A percentile compares a stretch with the other conserved stretches of the same genome.
Conservation (phyloP, 108 stramenopile genomes). For the Skeletonema costatum region DNA sequence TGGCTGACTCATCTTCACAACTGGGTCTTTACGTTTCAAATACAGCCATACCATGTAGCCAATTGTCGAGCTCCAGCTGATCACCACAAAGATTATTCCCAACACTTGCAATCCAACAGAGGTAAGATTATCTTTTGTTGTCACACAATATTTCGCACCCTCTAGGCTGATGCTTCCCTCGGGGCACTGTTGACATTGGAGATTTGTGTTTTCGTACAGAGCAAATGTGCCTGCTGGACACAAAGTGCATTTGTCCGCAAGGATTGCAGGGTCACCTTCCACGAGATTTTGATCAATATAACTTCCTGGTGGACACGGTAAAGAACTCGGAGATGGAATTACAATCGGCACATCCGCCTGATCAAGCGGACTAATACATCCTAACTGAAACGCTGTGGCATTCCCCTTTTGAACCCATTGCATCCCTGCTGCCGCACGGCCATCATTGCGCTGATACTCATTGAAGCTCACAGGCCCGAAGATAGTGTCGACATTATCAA, state of each 20-base stretch:
- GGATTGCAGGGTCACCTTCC: slow-evolving; percentile 8
- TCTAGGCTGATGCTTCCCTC: slow-evolving; percentile 15
- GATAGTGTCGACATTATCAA: slow-evolving; percentile 46
- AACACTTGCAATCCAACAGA: slow-evolving; percentile 21
- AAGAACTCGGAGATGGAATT: slow-evolving; percentile 30
- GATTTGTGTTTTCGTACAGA: background rate
- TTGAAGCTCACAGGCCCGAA: slow-evolving; percentile 60
- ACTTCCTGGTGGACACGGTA: slow-evolving; percentile 29
- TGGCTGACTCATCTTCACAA: slow-evolving; percentile 48
- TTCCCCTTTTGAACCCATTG: slow-evolving; percentile 47
- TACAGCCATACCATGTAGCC: slow-evolving; percentile 40
- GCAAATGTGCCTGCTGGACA: slow-evolving; percentile 45
- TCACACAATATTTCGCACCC: slow-evolving; percentile 30
- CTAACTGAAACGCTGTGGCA: slow-evolving; percentile 3
- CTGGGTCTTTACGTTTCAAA: slow-evolving; percentile 33
- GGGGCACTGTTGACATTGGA: slow-evolving; percentile 30
- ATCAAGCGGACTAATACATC: slow-evolving; percentile 39
- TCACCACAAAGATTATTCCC: slow-evolving; percentile 38
- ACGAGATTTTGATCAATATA: slow-evolving; percentile 15
- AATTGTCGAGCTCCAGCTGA: slow-evolving; percentile 44
- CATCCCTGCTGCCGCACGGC: slow-evolving; percentile 56
- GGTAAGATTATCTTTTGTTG: slow-evolving; percentile 31
- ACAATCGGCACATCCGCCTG: slow-evolving; percentile 46
- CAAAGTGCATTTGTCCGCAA: slow-evolving; percentile 23
- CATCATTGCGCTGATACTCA: slow-evolving; percentile 50